Evolutionary conservation across 148 eudicot genomes (phyloP).

Genomic region (Fagopyrum esculentum): DNA sequence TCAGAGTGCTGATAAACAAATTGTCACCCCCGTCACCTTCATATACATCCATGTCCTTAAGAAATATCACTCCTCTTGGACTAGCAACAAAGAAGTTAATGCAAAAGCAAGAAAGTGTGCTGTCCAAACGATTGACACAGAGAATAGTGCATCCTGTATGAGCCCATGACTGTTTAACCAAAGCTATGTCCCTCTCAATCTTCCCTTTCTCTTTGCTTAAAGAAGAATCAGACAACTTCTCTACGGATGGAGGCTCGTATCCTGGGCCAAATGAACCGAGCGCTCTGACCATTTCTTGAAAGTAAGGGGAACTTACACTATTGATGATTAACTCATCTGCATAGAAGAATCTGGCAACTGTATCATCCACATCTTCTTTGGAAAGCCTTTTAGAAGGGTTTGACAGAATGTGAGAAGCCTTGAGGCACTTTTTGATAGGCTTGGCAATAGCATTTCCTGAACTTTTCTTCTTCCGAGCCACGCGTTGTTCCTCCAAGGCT

Average conservation of each 20-base stretch:
- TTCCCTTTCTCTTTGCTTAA: slow-evolving; percentile 38
- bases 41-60: slow-evolving; percentile 34
- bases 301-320: slow-evolving; percentile 30
- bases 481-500: slow-evolving; percentile 33
- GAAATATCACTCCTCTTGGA: slow-evolving; percentile 41
- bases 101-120: slow-evolving; percentile 36
- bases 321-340: slow-evolving; percentile 37
- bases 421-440: slow-evolving; percentile 23
- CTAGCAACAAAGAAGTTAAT: slow-evolving; percentile 38
- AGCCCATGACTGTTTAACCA: slow-evolving; percentile 41
- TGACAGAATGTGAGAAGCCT: slow-evolving; percentile 20
- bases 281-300: slow-evolving; percentile 33
- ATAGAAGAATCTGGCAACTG: slow-evolving; percentile 36
- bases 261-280: slow-evolving; percentile 36
- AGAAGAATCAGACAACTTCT: slow-evolving; percentile 35
- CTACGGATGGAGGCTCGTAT: slow-evolving; percentile 36
- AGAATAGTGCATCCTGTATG: slow-evolving; percentile 38
- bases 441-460: slow-evolving; percentile 19
- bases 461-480: slow-evolving; percentile 30
- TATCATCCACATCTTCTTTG: slow-evolving; percentile 40
- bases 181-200: slow-evolving; percentile 29
- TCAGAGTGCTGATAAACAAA: slow-evolving; percentile 28
- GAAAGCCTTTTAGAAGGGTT: slow-evolving; percentile 20
- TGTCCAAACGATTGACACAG: slow-evolving; percentile 37
- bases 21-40: slow-evolving; percentile 34